Evolutionary conservation across 371 early-diverging fungal species (phyloP).

Genomic region (Rhizopus delemar): DNA sequence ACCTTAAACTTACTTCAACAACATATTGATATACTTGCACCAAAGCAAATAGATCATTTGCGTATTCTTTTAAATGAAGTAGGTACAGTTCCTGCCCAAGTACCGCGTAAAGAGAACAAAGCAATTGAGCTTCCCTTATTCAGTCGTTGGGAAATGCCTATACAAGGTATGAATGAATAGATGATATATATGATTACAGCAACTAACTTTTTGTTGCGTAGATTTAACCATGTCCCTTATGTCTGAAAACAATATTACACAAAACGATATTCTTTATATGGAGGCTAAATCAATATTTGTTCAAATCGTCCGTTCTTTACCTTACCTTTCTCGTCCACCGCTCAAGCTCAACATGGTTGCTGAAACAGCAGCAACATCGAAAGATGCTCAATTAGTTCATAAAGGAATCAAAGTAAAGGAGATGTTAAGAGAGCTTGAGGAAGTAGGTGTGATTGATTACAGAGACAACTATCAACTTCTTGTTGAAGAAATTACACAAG

Average conservation of each 20-base stretch:
- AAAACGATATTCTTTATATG: constrained; percentile 87
- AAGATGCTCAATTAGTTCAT: constrained; percentile 77
- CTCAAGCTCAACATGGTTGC: constrained; percentile 69
- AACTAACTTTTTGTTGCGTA: not conserved
- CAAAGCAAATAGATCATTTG: constrained; percentile 77
- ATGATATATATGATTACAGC: too few species aligned
- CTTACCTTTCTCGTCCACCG: constrained; percentile 47
- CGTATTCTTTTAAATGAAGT: constrained; percentile 71
- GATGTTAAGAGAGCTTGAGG: constrained; percentile 78
- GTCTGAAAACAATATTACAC: constrained; percentile 76
- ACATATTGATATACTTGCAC: constrained; percentile 78
- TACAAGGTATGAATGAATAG: constrained; percentile 20
- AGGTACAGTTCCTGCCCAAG: constrained; percentile 73
- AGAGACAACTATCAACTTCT: constrained; percentile 70
- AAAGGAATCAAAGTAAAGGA: constrained; percentile 87
- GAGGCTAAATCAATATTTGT: constrained; percentile 88
- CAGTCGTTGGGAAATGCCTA: constrained; percentile 89
- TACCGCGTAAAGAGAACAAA: constrained; percentile 81
- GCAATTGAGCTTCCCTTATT: constrained; percentile 79
- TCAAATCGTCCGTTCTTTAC: constrained; percentile 81
- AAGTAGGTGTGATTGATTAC: constrained; percentile 62
- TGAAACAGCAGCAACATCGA: constrained; percentile 76
- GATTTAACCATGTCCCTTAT: constrained; percentile 49
- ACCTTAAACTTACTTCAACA: constrained; percentile 80
- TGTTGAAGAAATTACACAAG: constrained; percentile 78